Evolutionary conservation across 2,329 filamentous ascomycete genomes (phyloP).

Genomic region (Westerdykella ornata): DNA sequence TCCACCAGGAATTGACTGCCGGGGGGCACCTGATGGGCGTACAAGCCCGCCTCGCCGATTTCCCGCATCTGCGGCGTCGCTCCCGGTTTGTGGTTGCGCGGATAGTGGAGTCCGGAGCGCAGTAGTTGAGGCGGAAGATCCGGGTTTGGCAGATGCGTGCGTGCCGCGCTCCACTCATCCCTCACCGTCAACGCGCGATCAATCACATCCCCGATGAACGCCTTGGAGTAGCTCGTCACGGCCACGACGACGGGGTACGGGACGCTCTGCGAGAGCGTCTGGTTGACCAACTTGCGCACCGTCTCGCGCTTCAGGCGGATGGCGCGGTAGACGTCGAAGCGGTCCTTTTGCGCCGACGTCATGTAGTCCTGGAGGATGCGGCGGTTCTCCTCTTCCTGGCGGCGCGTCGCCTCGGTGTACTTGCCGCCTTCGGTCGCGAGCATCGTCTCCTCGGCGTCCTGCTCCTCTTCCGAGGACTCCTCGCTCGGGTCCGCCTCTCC

Average conservation of each 20-base stretch:
- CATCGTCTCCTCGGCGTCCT: slow-evolving; percentile 48
- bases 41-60: slow-evolving; percentile 22
- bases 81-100: slow-evolving; percentile 26
- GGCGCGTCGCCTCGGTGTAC: slow-evolving; percentile 53
- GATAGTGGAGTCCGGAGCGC: slow-evolving; percentile 21
- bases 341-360: slow-evolving; percentile 58
- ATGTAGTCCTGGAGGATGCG: slow-evolving; percentile 58
- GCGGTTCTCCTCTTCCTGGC: slow-evolving; percentile 55
- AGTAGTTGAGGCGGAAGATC: slow-evolving; percentile 22
- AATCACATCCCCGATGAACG: slow-evolving; percentile 70
- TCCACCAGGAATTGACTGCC: slow-evolving; percentile 24
- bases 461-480: slow-evolving; percentile 42
- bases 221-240: slow-evolving; percentile 69
- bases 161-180: slow-evolving; percentile 59
- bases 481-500: slow-evolving; percentile 50
- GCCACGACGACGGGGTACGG: slow-evolving; percentile 66
- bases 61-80: slow-evolving; percentile 26
- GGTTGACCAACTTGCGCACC: slow-evolving; percentile 70
- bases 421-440: slow-evolving; percentile 46
- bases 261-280: slow-evolving; percentile 72
- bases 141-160: slow-evolving; percentile 30
- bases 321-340: slow-evolving; percentile 65
- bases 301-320: slow-evolving; percentile 62
- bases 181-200: slow-evolving; percentile 65
- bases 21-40: slow-evolving; percentile 18